Evolutionary conservation across 441 rosid species (phyloP), one percentile per base, ranked within the genome.

Genomic region (Lepidium campestre): DNA sequence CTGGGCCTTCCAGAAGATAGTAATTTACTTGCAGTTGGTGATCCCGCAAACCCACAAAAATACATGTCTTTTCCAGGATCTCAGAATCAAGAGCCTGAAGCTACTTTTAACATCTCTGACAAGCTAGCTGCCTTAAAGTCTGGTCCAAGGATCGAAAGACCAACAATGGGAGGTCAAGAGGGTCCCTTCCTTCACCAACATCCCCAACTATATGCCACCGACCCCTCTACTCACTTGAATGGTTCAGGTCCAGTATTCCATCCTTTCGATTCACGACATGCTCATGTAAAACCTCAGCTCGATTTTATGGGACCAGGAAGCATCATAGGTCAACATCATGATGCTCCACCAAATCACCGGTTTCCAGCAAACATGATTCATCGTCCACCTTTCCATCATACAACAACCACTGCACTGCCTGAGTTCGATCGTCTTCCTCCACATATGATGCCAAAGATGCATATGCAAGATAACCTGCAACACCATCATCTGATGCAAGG

Each of bases 311-410:
- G 69, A 20, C 65, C 75, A 31, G 83, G 78, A 36, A 95, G 79
- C 71, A 79, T 81, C 67, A 63, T 71, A 20, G 68, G 79, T 58
- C 75, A 71, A 11, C 87, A 75, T 73, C 94, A 72, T 17, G 92
- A 86, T 62, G 53, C 76, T 62, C 77, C 73, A n/a, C 68, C 68
- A 56, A 82, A 74, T 75, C 87, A 82, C 68, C 94, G 76, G 66
- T 86, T 81, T 75, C 82, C 86, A 56, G 75, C 77, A 56, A 83
- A 77, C 66, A 74, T 90, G 82, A 79, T 75, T 58, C 89, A 68
- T 7, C 95, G 93, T 34, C 93, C 97, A 34, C 82, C 90, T 62
- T 83, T 87, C 72, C 89, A 80, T 68, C 92, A 83, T 56, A 77
- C 82, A 23, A 50, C 65, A 31, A 71, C 57, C 57, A 42, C 72